Conservation (phyloP, 2,329 filamentous ascomycete species). For the Fusarium sp. region DNA sequence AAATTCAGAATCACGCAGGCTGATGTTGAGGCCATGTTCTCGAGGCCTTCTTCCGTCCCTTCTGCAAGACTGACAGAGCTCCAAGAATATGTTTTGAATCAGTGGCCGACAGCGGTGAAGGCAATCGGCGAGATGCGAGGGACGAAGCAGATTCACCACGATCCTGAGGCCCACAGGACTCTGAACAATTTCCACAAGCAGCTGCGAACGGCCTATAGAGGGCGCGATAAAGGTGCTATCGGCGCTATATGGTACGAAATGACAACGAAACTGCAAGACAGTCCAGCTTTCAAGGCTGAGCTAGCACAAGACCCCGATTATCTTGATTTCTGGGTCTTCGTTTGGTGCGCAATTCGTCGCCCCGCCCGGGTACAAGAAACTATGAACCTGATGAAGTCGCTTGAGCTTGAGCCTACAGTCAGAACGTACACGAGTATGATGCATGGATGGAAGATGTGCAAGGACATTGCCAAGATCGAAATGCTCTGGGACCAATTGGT, state of each 20-base stretch:
- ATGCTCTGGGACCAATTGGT: slow-evolving; percentile 75
- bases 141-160: not conserved
- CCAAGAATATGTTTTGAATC: slow-evolving; percentile 43
- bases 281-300: slow-evolving; percentile 41
- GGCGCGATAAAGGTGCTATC: slow-evolving; percentile 47
- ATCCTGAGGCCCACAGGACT: slow-evolving; percentile 5
- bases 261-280: slow-evolving; percentile 38
- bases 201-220: slow-evolving; percentile 46
- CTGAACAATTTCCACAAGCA: slow-evolving; percentile 45
- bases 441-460: slow-evolving; percentile 71
- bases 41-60: slow-evolving; percentile 29
- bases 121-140: slow-evolving; percentile 36
- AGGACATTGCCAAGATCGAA: slow-evolving; percentile 69
- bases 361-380: slow-evolving; percentile 49
- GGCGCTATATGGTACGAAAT: slow-evolving; percentile 51
- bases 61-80: slow-evolving; percentile 37
- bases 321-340: slow-evolving; percentile 55
- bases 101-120: slow-evolving; percentile 44
- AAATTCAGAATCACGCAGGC: slow-evolving; percentile 28
- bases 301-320: slow-evolving; percentile 51
- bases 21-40: slow-evolving; percentile 37
- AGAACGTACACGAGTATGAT: slow-evolving; percentile 80
- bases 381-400: slow-evolving; percentile 56
- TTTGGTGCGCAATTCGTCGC: slow-evolving; percentile 52
- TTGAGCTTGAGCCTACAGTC: slow-evolving; percentile 68